Percentiles rank a stretch among this genome's conserved stretches.
Conservation (phyloP, 2,329 filamentous ascomycete species). For the Neonectria neomacrospora region DNA sequence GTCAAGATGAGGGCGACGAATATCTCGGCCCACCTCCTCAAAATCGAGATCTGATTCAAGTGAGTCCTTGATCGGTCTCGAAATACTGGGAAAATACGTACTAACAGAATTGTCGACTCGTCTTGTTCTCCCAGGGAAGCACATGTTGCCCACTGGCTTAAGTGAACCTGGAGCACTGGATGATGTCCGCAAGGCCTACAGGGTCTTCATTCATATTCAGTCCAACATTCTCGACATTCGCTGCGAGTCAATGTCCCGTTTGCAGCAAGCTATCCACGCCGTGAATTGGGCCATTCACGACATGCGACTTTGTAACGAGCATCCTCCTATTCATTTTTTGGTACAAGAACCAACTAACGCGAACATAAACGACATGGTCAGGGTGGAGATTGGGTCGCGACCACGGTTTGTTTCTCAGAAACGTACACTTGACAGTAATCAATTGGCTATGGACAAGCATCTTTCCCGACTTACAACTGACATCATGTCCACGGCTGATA, state of each 20-base stretch:
- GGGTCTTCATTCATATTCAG: constrained; percentile 47
- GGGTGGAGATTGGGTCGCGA: constrained; percentile 39
- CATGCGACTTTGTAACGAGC: constrained; percentile 45
- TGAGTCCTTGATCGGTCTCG: constrained; percentile 18
- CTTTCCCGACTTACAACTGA: constrained; percentile 35
- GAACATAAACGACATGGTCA: constrained; percentile 31
- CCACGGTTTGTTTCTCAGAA: constrained; percentile 32
- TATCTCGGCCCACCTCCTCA: constrained; percentile 43
- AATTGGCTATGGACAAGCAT: constrained; percentile 30
- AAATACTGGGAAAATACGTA: no score
- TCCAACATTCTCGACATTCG: constrained; percentile 44
- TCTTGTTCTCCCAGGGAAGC: constrained; percentile 46
- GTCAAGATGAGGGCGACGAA: constrained; percentile 32
- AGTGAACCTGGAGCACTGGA: constrained; percentile 41
- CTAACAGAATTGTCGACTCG: constrained; percentile 26
- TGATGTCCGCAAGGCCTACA: constrained; percentile 43
- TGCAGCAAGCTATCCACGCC: constrained; percentile 44
- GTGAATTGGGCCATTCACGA: constrained; percentile 49
- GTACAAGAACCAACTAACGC: constrained; percentile 41
- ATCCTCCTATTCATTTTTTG: constrained; percentile 41
- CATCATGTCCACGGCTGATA: constrained; percentile 38
- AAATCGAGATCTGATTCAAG: constrained; percentile 40
- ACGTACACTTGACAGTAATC: constrained; percentile 6
- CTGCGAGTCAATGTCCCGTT: constrained; percentile 35
- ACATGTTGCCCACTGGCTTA: constrained; percentile 43